Evolutionary conservation across 768 basidiomycete genomes (phyloP).

Genomic region (Podaxis sp.): DNA sequence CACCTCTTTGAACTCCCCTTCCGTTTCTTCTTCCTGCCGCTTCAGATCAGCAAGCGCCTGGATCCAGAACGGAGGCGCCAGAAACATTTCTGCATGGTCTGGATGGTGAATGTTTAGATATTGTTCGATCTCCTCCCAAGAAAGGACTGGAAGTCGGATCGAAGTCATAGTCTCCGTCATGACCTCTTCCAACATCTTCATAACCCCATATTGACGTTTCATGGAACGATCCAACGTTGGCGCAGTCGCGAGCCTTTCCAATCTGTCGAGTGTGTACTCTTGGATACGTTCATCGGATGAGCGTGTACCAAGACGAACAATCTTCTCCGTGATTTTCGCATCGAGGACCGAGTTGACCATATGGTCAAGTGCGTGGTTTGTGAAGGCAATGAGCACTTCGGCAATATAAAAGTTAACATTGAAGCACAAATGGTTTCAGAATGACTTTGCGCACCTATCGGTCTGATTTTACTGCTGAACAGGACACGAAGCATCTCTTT

Average conservation of each 20-base stretch:
- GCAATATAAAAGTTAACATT: no score
- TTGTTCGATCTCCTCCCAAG: conserved; percentile 31
- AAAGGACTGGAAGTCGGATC: conserved; percentile 20
- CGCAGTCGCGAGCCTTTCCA: conserved; percentile 42
- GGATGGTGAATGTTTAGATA: conserved; percentile 22
- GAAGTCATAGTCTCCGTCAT: conserved; percentile 35
- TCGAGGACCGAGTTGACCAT: conserved; percentile 56
- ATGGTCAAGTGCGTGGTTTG: no score
- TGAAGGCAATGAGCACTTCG: no score
- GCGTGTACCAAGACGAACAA: conserved; percentile 69
- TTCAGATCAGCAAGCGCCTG: conserved; percentile 9
- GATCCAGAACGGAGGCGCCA: conserved; percentile 47
- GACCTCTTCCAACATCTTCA: conserved; percentile 42
- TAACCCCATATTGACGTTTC: conserved; percentile 25
- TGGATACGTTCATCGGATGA: conserved; percentile 57
- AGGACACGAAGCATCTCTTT: conserved; percentile 67
- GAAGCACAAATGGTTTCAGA: no score
- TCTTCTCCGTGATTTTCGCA: conserved; percentile 52
- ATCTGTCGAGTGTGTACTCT: conserved; percentile 53
- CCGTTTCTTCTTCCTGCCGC: background rate
- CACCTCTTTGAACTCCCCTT: no score
- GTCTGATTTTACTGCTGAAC: conserved; percentile 45
- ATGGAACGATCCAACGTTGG: conserved; percentile 36
- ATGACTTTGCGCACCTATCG: conserved; percentile 27
- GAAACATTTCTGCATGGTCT: conserved; percentile 41